These are phyloP conservation scores for Phytophthora cactorum DNA, from an alignment of 352 stramenopile genomes.

Conservation along the genomic window DNA sequence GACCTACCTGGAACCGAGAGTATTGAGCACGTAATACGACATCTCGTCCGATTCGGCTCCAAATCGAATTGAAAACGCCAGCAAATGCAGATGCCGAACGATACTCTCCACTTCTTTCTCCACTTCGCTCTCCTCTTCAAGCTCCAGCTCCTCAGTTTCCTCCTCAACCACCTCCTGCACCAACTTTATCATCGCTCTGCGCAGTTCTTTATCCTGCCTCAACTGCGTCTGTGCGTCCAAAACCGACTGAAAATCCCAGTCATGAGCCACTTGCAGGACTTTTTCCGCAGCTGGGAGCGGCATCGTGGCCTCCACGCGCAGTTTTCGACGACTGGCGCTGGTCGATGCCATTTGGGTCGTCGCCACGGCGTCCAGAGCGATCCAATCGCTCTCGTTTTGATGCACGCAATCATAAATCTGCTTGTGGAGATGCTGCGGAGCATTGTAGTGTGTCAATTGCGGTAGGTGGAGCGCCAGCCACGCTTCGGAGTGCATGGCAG, in stretches of 20 bases:
- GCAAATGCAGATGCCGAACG: constrained; percentile 45
- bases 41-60: constrained; percentile 45
- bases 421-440: constrained; percentile 39
- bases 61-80: constrained; percentile 61
- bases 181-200: constrained; percentile 32
- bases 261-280: constrained; percentile 36
- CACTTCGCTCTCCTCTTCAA: constrained; percentile 25
- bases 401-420: constrained; percentile 44
- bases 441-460: constrained; percentile 50
- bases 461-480: constrained; percentile 48
- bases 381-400: constrained; percentile 20
- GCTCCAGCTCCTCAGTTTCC: background rate
- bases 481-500: constrained; percentile 26
- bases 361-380: constrained; percentile 32
- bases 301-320: constrained; percentile 29
- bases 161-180: constrained; percentile 16
- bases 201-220: constrained; percentile 27
- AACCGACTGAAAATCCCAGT: constrained; percentile 51
- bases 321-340: constrained; percentile 21
- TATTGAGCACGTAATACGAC: constrained; percentile 63
- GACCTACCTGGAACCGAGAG: constrained; percentile 41
- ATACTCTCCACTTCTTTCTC: constrained; percentile 38
- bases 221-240: constrained; percentile 49
- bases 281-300: constrained; percentile 18
- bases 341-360: constrained; percentile 2